A percentile compares a stretch with the other conserved stretches of the same genome.
Evolutionary conservation across 805 yeast species (phyloP).

Genomic region (Debaryomyces prosopidis): DNA sequence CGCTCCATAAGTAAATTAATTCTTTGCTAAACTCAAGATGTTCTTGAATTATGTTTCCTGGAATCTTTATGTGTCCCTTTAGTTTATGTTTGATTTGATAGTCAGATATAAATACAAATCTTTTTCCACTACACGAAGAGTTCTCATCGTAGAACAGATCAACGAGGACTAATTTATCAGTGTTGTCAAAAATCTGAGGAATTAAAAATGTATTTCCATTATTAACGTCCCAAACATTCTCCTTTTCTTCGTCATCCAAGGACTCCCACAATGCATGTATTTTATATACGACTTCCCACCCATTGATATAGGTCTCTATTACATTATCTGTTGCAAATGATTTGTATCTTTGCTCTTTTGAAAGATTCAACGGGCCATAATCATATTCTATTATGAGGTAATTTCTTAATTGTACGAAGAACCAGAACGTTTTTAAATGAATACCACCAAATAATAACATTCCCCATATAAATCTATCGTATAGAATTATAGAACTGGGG

Average conservation of each 20-base stretch:
- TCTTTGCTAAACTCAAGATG: conserved; percentile 17
- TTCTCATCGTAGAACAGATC: conserved; percentile 20
- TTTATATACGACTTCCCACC: conserved; percentile 17
- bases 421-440: conserved; percentile 42
- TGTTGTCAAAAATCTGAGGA: conserved; percentile 21
- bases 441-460: conserved; percentile 45
- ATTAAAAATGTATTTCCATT: conserved; percentile 15
- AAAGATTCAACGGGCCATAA: conserved; percentile 22
- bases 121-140: conserved; percentile 9
- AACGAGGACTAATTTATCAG: conserved; percentile 14
- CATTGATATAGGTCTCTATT: conserved; percentile 12
- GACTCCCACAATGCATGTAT: conserved; percentile 9
- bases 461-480: conserved; percentile 43
- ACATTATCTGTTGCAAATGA: conserved; percentile 12
- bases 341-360: conserved; percentile 28
- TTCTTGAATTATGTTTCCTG: conserved; percentile 8
- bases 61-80: conserved; percentile 15
- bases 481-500: conserved; percentile 28
- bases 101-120: conserved; percentile 14
- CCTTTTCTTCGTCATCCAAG: conserved; percentile 8
- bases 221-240: conserved; percentile 14
- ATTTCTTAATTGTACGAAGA: conserved; percentile 38
- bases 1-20: conserved; percentile 22
- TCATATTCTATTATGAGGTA: conserved; percentile 22
- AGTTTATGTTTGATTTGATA: conserved; percentile 16